Base-by-base conservation (phyloP, 2,329 filamentous ascomycete genomes). In the Eutypa lata region DNA sequence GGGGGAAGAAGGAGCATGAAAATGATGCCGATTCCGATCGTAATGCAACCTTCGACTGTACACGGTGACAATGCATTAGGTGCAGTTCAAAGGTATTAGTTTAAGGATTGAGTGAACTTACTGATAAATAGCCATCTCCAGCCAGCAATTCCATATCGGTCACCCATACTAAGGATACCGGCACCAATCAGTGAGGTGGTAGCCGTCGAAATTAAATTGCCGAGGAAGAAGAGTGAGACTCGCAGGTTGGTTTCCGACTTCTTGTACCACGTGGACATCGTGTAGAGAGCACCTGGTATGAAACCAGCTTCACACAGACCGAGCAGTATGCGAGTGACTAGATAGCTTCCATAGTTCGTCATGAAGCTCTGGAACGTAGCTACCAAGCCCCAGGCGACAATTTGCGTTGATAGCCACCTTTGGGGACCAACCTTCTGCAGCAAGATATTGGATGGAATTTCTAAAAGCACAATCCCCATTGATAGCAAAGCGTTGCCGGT, bases 121-220 rank as follows among this genome's bases (percentile, higher is more conserved):
- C 76, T 61, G 11, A 80, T 50, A 42, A 79, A 80, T 1, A 80
- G 72, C 76, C 76, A 80, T 55, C 78, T 73, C 77, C 78, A 81
- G 0, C 76, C 77, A 6, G 66, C 65, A 6, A 80, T 55, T 0
- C 74, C 73, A 2, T 68, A 58, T 11, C 59, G 54, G 1, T 72
- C 73, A 19, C 75, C 71, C 18, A 81, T 65, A 49, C 70, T 75
- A 7, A 81, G 58, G 7, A 81, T 74, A 0, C 72, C 76, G 7
- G 76, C 75, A 0, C 75, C 77, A 3, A 81, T 63, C 1, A 81
- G 65, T 0, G 77, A 76, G 24, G 73, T 76, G 2, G 80, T 66
- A 0, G 77, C 76, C 21, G 76, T 76, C 0, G 76, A 77, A 0
- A 76, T 72, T 53, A 80, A 78, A 72, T 80, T 80, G 10, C 78